These are phyloP conservation scores for Tulasnella sp. DNA, from an alignment of 768 basidiomycete species.

Conservation along the genomic window DNA sequence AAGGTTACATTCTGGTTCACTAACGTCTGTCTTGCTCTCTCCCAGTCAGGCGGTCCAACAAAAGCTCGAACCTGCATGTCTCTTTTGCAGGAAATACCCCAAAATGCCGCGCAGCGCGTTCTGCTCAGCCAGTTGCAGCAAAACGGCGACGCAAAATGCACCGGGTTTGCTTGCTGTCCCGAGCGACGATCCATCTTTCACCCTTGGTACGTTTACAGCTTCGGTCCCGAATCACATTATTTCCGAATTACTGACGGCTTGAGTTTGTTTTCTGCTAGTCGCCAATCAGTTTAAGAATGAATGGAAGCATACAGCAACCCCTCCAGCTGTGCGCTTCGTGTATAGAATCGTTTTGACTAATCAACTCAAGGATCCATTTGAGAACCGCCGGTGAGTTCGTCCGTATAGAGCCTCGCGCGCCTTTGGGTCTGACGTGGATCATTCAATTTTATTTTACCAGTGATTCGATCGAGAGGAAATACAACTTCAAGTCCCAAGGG, in stretches of 20 bases:
- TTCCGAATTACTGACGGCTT: not conserved
- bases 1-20: not conserved
- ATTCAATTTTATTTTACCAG: not conserved
- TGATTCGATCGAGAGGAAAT: not conserved
- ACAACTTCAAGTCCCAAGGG: slow-evolving; percentile 4
- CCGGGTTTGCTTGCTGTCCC: not conserved
- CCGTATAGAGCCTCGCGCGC: not conserved
- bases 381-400: not conserved
- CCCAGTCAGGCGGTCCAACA: not conserved
- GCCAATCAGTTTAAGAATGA: slow-evolving; percentile 1
- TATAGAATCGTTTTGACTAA: not conserved
- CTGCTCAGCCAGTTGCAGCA: not conserved
- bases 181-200: slow-evolving; percentile 7
- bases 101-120: not conserved
- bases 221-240: not conserved
- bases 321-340: not conserved
- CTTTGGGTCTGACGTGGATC: not conserved
- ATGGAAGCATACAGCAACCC: not conserved
- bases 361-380: not conserved
- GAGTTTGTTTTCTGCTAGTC: not conserved
- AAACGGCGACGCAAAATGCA: not conserved
- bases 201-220: not conserved
- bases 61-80: slow-evolving; percentile 9
- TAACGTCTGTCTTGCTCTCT: not conserved
- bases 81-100: not conserved